phyloP scores from a whole-genome alignment of 2,329 filamentous ascomycete genomes.

The Fusarium kyushuense region DNA sequence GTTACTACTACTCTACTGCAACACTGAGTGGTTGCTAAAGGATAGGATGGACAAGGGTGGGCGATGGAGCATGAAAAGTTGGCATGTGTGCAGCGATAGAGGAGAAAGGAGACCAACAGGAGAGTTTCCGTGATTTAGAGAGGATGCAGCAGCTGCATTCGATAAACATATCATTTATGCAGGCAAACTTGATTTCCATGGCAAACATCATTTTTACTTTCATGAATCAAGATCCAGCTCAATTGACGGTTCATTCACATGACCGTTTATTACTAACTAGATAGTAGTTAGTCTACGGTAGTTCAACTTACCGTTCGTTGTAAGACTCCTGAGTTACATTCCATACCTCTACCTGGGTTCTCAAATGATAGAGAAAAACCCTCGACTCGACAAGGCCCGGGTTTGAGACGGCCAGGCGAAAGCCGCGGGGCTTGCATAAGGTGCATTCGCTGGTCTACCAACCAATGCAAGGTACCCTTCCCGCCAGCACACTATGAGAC shows the following conservation, averaged over 20 bases:
- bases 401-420: conserved; percentile 38
- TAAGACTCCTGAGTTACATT: conserved; percentile 26
- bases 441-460: conserved; percentile 1
- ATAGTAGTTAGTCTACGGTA: not conserved
- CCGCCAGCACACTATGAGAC: conserved; percentile 28
- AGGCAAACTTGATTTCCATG: not conserved
- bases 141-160: conserved; percentile 29
- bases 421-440: conserved; percentile 36
- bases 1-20: conserved; percentile 14
- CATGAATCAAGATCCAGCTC: not conserved
- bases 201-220: not conserved
- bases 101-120: conserved; percentile 17
- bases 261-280: not conserved
- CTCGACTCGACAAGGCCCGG: conserved; percentile 15
- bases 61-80: conserved; percentile 20
- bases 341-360: conserved; percentile 6
- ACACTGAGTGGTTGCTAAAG: conserved; percentile 35
- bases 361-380: not conserved
- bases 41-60: conserved; percentile 17
- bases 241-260: conserved; percentile 5
- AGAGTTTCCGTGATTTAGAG: conserved; percentile 26
- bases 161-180: conserved; percentile 3
- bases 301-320: conserved; percentile 16
- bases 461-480: conserved; percentile 40
- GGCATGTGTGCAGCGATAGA: conserved; percentile 15